Percentiles rank a stretch among this genome's conserved stretches.
Conservation (phyloP, 164 flowering plant genomes). For the Tetracentron sinense region DNA sequence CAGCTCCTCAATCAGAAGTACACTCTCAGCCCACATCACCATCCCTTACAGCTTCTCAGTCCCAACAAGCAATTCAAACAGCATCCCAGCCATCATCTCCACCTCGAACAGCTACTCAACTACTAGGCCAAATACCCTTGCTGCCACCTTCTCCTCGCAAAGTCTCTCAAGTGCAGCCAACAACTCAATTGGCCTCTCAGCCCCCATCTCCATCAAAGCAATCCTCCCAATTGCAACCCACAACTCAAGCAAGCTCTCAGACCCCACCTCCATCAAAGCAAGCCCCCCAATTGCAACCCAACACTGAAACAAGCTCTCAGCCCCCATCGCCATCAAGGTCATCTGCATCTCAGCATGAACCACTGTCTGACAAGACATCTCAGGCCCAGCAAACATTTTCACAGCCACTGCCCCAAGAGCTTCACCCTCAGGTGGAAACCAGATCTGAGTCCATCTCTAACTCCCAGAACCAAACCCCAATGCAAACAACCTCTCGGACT, state of each 20-base stretch:
- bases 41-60: not conserved
- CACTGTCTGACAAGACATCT: not conserved
- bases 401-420: not conserved
- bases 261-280: constrained; percentile 3
- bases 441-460: not conserved
- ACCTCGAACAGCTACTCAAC: not conserved
- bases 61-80: not conserved
- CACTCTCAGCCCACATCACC: constrained; percentile 6
- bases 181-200: not conserved
- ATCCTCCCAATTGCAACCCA: not conserved
- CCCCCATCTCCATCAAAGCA: constrained; percentile 7
- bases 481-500: not conserved
- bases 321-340: not conserved
- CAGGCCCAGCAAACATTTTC: not conserved
- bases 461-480: not conserved
- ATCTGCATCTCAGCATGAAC: not conserved
- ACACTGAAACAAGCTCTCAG: constrained; percentile 2
- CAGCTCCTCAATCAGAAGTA: not conserved
- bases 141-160: constrained; percentile 8
- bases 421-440: not conserved
- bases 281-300: not conserved
- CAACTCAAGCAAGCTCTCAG: not conserved
- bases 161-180: not conserved
- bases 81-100: not conserved
- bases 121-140: not conserved